A percentile compares a stretch with the other conserved stretches of the same genome.
These are phyloP conservation scores for Cryptococcus jaspeensis DNA, from an alignment of 1,284 basidiomycete genomes.

Conservation along the genomic window DNA sequence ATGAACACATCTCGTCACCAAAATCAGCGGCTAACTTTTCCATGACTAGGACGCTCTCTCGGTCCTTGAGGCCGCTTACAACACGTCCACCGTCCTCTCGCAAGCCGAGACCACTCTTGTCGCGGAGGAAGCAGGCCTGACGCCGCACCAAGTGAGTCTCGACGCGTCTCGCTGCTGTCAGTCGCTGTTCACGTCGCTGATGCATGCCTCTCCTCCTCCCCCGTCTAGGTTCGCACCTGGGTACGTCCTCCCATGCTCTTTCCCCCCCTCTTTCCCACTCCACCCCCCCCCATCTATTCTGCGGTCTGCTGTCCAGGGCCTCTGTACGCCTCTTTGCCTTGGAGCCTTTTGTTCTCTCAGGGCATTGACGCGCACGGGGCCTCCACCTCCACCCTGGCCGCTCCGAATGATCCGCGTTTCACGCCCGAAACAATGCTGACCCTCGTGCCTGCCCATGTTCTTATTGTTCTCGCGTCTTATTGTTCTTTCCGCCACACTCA, in stretches of 20 bases:
- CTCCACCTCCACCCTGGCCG: background rate
- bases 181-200: background rate
- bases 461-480: background rate
- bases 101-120: constrained; percentile 25
- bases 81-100: constrained; percentile 17
- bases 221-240: constrained; percentile 39
- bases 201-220: background rate
- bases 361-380: background rate
- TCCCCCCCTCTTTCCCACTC: background rate
- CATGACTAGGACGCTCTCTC: constrained; percentile 16
- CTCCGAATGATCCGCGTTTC: background rate
- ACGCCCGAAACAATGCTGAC: background rate
- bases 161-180: background rate
- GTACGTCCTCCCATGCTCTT: constrained; percentile 20
- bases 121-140: constrained; percentile 26
- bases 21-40: background rate
- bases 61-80: constrained; percentile 25
- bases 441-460: background rate
- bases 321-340: background rate
- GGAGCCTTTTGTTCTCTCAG: background rate
- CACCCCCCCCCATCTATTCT: background rate
- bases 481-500: background rate
- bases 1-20: background rate
- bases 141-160: constrained; percentile 31
- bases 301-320: background rate